A percentile compares a stretch with the other conserved stretches of the same genome.
Conservation (phyloP, 78 protist genomes). For the Bigelowiella natans region DNA sequence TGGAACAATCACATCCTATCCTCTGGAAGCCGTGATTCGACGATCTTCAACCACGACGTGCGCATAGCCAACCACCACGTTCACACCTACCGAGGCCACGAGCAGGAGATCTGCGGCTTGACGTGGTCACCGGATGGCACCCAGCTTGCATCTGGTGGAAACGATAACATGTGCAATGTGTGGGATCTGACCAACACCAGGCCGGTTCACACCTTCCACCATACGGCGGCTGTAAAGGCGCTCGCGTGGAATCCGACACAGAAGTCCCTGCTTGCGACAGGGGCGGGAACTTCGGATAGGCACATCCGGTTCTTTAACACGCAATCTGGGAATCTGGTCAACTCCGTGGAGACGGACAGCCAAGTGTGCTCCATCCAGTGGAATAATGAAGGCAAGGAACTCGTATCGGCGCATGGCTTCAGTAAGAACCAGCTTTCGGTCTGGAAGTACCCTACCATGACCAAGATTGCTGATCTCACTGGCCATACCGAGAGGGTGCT, state of each 20-base stretch:
- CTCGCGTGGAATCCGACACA: conserved; percentile 98
- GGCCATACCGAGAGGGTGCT: conserved; percentile 95
- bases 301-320: conserved; percentile 95
- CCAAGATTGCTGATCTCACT: conserved; percentile 74
- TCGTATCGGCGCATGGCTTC: conserved; percentile 95
- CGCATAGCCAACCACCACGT: conserved; percentile 62
- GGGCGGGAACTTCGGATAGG: conserved; percentile 98
- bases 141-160: conserved; percentile 96
- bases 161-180: conserved; percentile 91
- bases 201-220: conserved; percentile 53
- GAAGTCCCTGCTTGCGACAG: conserved; percentile 85
- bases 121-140: conserved; percentile 88
- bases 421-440: conserved; percentile 86
- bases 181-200: conserved; percentile 53
- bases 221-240: conserved; percentile 90
- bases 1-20: conserved; percentile 89
- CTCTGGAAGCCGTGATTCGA: conserved; percentile 75
- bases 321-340: conserved; percentile 61
- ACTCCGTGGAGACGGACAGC: conserved; percentile 73
- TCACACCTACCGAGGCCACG: conserved; percentile 60
- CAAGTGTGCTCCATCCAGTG: conserved; percentile 88
- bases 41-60: conserved; percentile 82
- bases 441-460: conserved; percentile 94
- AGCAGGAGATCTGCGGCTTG: conserved; percentile 93
- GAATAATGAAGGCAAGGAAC: conserved; percentile 72